These are phyloP conservation scores for Leccinum pachyderme DNA, from an alignment of 1,284 basidiomycete species.

Conservation along the genomic window DNA sequence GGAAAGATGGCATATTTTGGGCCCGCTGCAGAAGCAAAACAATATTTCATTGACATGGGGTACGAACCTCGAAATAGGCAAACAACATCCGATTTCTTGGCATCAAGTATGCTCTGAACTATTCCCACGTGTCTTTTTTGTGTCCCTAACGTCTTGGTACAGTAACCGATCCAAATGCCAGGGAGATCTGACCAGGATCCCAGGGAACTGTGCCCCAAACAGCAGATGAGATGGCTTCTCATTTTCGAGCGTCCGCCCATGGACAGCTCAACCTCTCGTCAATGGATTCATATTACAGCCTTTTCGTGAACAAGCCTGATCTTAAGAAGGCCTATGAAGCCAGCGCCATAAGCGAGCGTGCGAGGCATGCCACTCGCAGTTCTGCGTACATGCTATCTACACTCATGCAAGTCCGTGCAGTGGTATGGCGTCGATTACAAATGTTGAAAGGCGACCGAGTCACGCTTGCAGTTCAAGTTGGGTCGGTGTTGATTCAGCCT, in stretches of 20 bases:
- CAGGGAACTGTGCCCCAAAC: constrained; percentile 46
- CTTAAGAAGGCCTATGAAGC: constrained; percentile 45
- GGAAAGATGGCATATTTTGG: constrained; percentile 74
- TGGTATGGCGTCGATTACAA: constrained; percentile 62
- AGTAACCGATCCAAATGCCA: constrained; percentile 58
- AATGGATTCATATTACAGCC: constrained; percentile 29
- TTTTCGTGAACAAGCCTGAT: constrained; percentile 36
- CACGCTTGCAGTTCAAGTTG: constrained; percentile 46
- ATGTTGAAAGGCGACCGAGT: constrained; percentile 58
- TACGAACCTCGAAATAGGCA: constrained; percentile 58
- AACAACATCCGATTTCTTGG: constrained; percentile 66
- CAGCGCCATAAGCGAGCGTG: constrained; percentile 45
- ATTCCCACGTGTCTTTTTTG: background rate
- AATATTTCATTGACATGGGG: constrained; percentile 68
- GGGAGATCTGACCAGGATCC: constrained; percentile 49
- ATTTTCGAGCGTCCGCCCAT: constrained; percentile 46
- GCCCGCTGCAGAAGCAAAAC: constrained; percentile 50
- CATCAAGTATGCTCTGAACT: constrained; percentile 16
- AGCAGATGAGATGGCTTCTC: constrained; percentile 44
- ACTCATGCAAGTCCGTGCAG: constrained; percentile 59
- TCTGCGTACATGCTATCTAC: constrained; percentile 54
- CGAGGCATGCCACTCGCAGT: constrained; percentile 39
- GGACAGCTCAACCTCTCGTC: constrained; percentile 29
- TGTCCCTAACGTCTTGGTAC: constrained; percentile 46
- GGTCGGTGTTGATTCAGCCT: constrained; percentile 23